Percentiles rank a stretch among this genome's conserved stretches.
These are phyloP conservation scores for Plicaturopsis crispa DNA, from an alignment of 768 basidiomycete genomes.

Conservation along the genomic window DNA sequence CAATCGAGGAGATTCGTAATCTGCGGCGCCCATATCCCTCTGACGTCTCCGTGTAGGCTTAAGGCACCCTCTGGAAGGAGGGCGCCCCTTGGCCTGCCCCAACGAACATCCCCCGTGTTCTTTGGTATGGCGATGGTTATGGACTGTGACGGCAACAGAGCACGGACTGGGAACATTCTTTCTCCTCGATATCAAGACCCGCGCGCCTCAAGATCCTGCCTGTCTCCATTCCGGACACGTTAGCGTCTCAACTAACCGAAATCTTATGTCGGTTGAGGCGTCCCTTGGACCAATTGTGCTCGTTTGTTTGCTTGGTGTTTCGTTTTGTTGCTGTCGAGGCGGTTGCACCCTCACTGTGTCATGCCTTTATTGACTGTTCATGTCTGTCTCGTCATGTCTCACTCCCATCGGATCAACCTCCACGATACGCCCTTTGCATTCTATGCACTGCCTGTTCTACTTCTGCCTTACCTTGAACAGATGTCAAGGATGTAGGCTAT, in stretches of 20 bases:
- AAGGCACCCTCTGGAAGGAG: constrained; percentile 22
- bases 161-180: constrained; percentile 28
- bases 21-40: constrained; percentile 26
- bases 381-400: constrained; percentile 28
- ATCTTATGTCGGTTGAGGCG: constrained; percentile 23
- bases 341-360: constrained; percentile 35
- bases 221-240: constrained; percentile 46
- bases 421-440: constrained; percentile 15
- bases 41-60: constrained; percentile 31
- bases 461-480: constrained; percentile 40
- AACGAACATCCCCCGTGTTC: constrained; percentile 37
- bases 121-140: constrained; percentile 46
- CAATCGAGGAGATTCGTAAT: constrained; percentile 17
- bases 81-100: constrained; percentile 29
- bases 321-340: constrained; percentile 25
- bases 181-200: constrained; percentile 26
- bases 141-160: constrained; percentile 36
- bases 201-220: constrained; percentile 43
- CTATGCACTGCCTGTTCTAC: constrained; percentile 15
- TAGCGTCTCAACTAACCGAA: constrained; percentile 25
- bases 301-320: constrained; percentile 15
- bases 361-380: constrained; percentile 40
- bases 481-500: constrained; percentile 99
- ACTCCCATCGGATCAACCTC: constrained; percentile 11
- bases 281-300: constrained; percentile 29